Conservation (phyloP, 805 yeast genomes). For the Saturnispora diversa region DNA sequence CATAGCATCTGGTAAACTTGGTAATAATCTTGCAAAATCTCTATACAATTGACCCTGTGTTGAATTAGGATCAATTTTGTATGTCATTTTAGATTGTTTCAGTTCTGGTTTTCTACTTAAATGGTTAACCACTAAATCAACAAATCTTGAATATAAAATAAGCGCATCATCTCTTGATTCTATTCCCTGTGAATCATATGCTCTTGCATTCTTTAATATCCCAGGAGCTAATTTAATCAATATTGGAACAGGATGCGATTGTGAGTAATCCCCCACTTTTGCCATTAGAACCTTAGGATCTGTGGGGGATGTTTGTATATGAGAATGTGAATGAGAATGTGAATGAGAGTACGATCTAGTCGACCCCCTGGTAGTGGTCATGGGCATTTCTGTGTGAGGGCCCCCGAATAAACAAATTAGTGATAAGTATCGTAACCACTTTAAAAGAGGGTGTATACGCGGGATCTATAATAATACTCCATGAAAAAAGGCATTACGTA, state of each 20-base stretch:
- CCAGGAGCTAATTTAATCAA: constrained; percentile 51
- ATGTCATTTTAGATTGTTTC: constrained; percentile 19
- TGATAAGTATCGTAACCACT: no score
- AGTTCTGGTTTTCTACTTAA: constrained; percentile 41
- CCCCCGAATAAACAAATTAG: no score
- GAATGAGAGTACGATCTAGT: background rate
- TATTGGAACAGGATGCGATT: constrained; percentile 39
- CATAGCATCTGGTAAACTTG: constrained; percentile 23
- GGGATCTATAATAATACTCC: background rate
- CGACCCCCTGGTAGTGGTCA: no score
- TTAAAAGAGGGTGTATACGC: no score
- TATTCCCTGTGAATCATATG: constrained; percentile 34
- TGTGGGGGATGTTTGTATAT: constrained; percentile 15
- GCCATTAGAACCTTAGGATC: constrained; percentile 32
- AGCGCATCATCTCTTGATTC: constrained; percentile 42
- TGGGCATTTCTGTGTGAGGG: no score
- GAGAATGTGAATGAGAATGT: constrained; percentile 3
- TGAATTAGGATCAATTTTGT: constrained; percentile 18
- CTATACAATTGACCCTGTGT: constrained; percentile 22
- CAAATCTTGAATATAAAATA: constrained; percentile 47
- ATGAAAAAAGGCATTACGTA: no score
- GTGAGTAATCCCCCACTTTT: constrained; percentile 45
- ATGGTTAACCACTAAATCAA: constrained; percentile 46
- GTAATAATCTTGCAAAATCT: constrained; percentile 21
- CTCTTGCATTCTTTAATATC: constrained; percentile 39